These are phyloP conservation scores for Tirmania nivea DNA, from an alignment of 495 filamentous ascomycete genomes.

Conservation along the genomic window DNA sequence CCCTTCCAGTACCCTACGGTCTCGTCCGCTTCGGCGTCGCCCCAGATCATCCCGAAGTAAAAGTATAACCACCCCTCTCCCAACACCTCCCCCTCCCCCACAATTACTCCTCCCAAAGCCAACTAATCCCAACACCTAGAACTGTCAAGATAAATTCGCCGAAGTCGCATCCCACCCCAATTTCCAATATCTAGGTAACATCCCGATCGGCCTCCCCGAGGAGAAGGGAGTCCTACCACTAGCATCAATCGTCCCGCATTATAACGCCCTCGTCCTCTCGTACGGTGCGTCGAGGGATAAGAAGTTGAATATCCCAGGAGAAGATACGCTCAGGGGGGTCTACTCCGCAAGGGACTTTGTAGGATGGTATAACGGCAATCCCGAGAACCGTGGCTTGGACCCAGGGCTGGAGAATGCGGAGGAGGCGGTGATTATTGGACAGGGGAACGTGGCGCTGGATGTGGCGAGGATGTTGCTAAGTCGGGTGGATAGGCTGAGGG, in stretches of 20 bases:
- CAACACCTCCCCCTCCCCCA: neutral
- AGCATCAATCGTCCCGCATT: slow-evolving; percentile 48
- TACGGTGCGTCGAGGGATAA: slow-evolving; percentile 78
- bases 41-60: slow-evolving; percentile 93
- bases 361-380: slow-evolving; percentile 94
- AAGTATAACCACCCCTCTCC: slow-evolving; percentile 34
- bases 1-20: slow-evolving; percentile 76
- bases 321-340: slow-evolving; percentile 45
- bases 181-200: slow-evolving; percentile 85
- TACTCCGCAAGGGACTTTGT: slow-evolving; percentile 87
- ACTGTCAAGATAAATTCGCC: slow-evolving; percentile 80
- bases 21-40: slow-evolving; percentile 85
- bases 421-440: slow-evolving; percentile 72
- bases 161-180: slow-evolving; percentile 59
- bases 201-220: slow-evolving; percentile 41
- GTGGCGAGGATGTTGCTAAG: slow-evolving; percentile 72
- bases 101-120: too few relatives aligned
- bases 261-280: slow-evolving; percentile 79
- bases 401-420: slow-evolving; percentile 61
- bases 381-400: slow-evolving; percentile 52
- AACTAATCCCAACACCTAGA: slow-evolving; percentile 28
- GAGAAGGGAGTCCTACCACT: slow-evolving; percentile 36
- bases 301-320: slow-evolving; percentile 58
- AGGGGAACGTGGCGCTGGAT: slow-evolving; percentile 90
- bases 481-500: slow-evolving; percentile 43